phyloP scores from a whole-genome alignment of 2,329 filamentous ascomycete genomes.

The Zymoseptoria tritici region DNA sequence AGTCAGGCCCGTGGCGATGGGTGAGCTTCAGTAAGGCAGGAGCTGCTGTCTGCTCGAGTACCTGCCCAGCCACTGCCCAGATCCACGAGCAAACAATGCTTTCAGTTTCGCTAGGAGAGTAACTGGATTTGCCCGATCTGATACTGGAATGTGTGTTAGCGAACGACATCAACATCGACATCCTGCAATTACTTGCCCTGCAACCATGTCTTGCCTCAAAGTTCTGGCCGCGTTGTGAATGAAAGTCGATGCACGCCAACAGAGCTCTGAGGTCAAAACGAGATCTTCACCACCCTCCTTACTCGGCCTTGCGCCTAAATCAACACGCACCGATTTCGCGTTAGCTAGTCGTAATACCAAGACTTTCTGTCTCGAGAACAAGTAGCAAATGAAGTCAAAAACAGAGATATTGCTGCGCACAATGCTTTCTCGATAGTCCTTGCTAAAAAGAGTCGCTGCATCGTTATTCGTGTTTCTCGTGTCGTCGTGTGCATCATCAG shows the following conservation, averaged over 20 bases:
- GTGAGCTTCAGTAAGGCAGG: conserved; percentile 21
- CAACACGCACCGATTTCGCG: conserved; percentile 36
- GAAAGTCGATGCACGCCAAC: conserved; percentile 73
- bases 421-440: conserved; percentile 86
- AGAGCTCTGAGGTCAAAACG: conserved; percentile 75
- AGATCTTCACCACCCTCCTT: conserved; percentile 57
- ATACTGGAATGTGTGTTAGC: not conserved
- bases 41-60: conserved; percentile 59
- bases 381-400: conserved; percentile 90
- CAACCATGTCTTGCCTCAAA: conserved; percentile 68
- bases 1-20: conserved; percentile 3
- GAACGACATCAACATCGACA: not conserved
- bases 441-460: conserved; percentile 38
- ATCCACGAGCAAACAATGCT: conserved; percentile 72
- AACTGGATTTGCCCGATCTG: not conserved
- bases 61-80: conserved; percentile 67
- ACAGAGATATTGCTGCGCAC: conserved; percentile 90
- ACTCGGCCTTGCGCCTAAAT: conserved; percentile 27
- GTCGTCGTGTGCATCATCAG: conserved; percentile 14
- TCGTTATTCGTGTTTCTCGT: conserved; percentile 10
- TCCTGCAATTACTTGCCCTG: conserved; percentile 44
- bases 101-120: conserved; percentile 48
- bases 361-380: conserved; percentile 82
- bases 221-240: conserved; percentile 72
- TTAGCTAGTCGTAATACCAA: conserved; percentile 79